Conservation (phyloP, 2,329 filamentous ascomycete genomes). For the Pyricularia sp. region DNA sequence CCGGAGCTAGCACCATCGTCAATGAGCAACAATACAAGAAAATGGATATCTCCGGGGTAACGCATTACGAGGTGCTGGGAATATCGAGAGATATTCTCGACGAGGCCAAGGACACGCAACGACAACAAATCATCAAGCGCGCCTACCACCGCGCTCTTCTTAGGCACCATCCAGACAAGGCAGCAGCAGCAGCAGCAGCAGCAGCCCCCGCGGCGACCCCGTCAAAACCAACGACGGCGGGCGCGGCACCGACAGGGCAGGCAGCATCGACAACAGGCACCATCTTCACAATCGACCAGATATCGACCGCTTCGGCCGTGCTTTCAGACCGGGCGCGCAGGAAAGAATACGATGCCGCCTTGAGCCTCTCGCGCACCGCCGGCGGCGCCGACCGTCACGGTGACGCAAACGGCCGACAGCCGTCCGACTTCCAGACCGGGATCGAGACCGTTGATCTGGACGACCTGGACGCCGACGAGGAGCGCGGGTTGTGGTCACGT, state of each 20-base stretch:
- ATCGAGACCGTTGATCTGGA: conserved; percentile 54
- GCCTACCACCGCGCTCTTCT: conserved; percentile 54
- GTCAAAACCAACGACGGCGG: conserved; percentile 5
- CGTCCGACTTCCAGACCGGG: conserved; percentile 36
- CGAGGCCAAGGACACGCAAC: conserved; percentile 25
- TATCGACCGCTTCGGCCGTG: conserved; percentile 43
- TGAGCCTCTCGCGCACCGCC: conserved; percentile 21
- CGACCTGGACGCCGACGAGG: conserved; percentile 43
- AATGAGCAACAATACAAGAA: background rate
- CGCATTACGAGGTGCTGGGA: conserved; percentile 48
- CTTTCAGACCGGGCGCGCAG: conserved; percentile 38
- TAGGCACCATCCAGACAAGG: conserved; percentile 53
- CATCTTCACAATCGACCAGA: conserved; percentile 47
- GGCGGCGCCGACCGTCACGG: conserved; percentile 5
- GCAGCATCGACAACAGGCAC: background rate
- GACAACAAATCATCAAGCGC: conserved; percentile 36
- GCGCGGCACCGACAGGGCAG: background rate
- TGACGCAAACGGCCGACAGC: background rate
- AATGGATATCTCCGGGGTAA: conserved; percentile 19
- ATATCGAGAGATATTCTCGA: conserved; percentile 36
- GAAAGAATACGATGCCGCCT: conserved; percentile 38
- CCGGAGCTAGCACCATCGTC: background rate
- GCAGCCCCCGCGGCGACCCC: conserved; percentile 5
- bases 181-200: conserved; percentile 9
- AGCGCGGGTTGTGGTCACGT: conserved; percentile 36